Percentiles rank a stretch among this genome's conserved stretches.
These are phyloP conservation scores for Lasiodiplodia theobromae DNA, from an alignment of 2,329 filamentous ascomycete genomes.

Conservation along the genomic window DNA sequence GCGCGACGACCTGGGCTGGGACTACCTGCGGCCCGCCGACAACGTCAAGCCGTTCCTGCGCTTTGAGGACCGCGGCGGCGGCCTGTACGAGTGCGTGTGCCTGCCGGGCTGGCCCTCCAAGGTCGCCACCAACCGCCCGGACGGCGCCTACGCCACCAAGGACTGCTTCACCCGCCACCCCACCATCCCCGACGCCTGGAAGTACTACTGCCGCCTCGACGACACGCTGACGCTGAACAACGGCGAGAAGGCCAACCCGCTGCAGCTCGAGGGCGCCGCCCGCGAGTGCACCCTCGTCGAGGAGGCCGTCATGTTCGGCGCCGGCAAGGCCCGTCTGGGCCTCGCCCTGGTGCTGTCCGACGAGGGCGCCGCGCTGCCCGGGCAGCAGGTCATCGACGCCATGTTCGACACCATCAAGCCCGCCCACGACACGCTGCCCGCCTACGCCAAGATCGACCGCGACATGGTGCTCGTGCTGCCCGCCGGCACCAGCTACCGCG, in stretches of 20 bases:
- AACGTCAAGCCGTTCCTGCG: conserved; percentile 50
- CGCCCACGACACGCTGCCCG: conserved; percentile 60
- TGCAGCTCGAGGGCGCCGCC: conserved; percentile 62
- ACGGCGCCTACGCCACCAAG: conserved; percentile 27
- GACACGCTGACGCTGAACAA: conserved; percentile 59
- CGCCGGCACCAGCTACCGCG: conserved; percentile 54
- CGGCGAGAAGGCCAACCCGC: conserved; percentile 59
- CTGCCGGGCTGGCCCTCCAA: conserved; percentile 45
- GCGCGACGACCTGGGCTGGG: conserved; percentile 64
- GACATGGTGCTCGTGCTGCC: conserved; percentile 62
- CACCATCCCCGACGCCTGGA: conserved; percentile 53
- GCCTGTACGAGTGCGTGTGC: conserved; percentile 47
- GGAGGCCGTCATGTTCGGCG: conserved; percentile 66
- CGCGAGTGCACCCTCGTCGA: conserved; percentile 60
- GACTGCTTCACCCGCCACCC: conserved; percentile 58
- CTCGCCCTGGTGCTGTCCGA: conserved; percentile 61
- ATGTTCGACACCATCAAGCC: conserved; percentile 60
- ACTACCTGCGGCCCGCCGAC: conserved; percentile 60
- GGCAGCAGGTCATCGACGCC: conserved; percentile 55
- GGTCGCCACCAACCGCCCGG: conserved; percentile 54
- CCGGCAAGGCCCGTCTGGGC: conserved; percentile 60
- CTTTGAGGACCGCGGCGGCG: conserved; percentile 44
- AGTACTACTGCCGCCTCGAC: conserved; percentile 56
- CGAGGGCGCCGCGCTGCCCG: conserved; percentile 49
- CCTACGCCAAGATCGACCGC: conserved; percentile 62